A percentile compares a stretch with the other conserved stretches of the same genome.
Conservation (phyloP, 352 stramenopile genomes). For the Pythium coloratum region DNA sequence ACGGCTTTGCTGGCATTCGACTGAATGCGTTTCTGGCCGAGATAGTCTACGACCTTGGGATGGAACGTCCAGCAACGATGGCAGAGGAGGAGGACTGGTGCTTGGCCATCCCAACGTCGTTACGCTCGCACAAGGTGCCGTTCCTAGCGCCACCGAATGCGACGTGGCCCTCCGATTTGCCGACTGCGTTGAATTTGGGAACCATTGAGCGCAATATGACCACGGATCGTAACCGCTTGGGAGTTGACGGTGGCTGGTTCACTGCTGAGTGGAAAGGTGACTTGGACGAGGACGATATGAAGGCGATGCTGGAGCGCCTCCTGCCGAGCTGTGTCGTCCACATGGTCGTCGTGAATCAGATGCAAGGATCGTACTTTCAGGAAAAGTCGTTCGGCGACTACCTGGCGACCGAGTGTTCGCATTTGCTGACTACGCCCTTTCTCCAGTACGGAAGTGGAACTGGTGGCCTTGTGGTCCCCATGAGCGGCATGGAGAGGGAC, state of each 20-base stretch:
- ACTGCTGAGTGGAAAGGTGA: neutral
- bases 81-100: neutral
- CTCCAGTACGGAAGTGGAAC: neutral
- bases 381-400: neutral
- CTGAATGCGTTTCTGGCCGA: neutral
- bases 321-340: neutral
- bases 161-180: neutral
- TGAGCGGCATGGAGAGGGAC: neutral
- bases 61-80: neutral
- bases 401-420: neutral
- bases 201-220: no score
- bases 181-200: neutral
- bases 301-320: neutral
- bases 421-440: neutral
- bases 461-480: neutral
- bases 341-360: neutral
- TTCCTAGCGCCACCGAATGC: constrained; percentile 5
- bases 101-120: neutral
- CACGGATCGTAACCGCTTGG: no score
- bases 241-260: neutral
- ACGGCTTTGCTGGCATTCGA: constrained; percentile 4
- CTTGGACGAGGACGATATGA: neutral
- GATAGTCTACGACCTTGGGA: neutral
- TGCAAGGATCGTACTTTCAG: neutral
- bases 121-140: neutral